Base-by-base conservation (phyloP, 2,329 filamentous ascomycete genomes). In the Alternaria sp. region DNA sequence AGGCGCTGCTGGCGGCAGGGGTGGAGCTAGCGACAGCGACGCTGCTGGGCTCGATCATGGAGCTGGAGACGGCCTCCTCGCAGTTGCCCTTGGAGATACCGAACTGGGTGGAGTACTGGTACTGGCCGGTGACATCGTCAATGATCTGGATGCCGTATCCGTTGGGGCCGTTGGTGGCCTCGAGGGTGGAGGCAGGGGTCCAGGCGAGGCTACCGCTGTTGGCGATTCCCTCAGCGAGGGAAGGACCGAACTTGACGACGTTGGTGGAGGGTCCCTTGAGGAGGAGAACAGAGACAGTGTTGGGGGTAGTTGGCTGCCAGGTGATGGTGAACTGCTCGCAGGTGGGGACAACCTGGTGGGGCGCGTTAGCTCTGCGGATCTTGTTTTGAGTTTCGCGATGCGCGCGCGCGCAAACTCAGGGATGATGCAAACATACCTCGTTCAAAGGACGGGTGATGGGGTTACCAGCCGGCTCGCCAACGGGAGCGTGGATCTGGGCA, bases 111-210 rank as follows among this genome's bases (percentile, higher is more conserved):
- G 83, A 85, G 70, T 75, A 78, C 70, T 89, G 87, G 83, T 86
- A 89, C 72, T 84, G 78, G 73, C 87, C 85, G 63, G 81, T 86
- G 51, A 81, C 80, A 71, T 88, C 85, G 65, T 85, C 86, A 67
- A 89, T 85, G 69, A 90, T 77, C 74, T 88, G 82, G 72, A 89
- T 80, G 62, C 87, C 87, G 78, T 89, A 89, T 77, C 81, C 83
- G 68, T 81, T 82, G 64, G 72, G 73, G 62, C 85, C 83, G 30
- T 22, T n/a, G 22, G 62, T 62, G 20, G 68, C 73, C 69, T 81
- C 79, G 61, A 88, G 83, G 42, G 72, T 64, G 55, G 81, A 74
- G 61, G 79, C 69, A 42, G 85, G 85, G 43, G 83, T 86, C 87
- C 86, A 89, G 58, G 64, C 48, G 81, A 80, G 88, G 64, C 69